Percentiles rank a stretch among this genome's conserved stretches.
Conservation (phyloP, 2,329 filamentous ascomycete species). For the Claviceps citrina region DNA sequence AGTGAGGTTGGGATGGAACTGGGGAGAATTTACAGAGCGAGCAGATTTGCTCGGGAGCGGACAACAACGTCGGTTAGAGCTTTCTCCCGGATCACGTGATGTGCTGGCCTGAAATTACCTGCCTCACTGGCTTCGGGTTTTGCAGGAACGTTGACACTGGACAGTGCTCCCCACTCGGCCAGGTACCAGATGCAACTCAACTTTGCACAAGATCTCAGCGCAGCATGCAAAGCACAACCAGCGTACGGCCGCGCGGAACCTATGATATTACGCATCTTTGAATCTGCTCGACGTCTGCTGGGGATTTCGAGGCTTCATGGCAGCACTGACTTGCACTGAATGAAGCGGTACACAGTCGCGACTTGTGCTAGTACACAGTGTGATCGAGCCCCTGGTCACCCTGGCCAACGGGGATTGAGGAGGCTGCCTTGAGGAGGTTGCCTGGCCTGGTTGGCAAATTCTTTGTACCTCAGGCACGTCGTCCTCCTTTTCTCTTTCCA, state of each 20-base stretch:
- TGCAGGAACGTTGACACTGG: slow-evolving; percentile 4
- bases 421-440: no score
- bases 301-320: neutral
- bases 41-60: slow-evolving; percentile 31
- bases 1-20: slow-evolving; percentile 37
- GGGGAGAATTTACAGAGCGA: slow-evolving; percentile 34
- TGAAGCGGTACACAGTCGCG: neutral
- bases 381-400: neutral
- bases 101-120: slow-evolving; percentile 15
- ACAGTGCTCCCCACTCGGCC: neutral
- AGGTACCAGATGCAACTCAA: neutral
- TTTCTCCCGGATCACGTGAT: slow-evolving; percentile 26
- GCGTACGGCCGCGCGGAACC: neutral
- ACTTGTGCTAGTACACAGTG: neutral
- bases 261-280: no score
- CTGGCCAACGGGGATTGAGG: neutral
- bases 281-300: no score
- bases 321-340: neutral
- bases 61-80: slow-evolving; percentile 29
- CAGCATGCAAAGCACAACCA: neutral
- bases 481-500: no score
- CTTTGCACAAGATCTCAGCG: neutral
- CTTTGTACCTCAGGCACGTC: slow-evolving; percentile 2
- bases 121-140: slow-evolving; percentile 5
- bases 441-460: neutral